Evolutionary conservation across 2,329 filamentous ascomycete species (phyloP).

Genomic region (Xylariaceae sp.): DNA sequence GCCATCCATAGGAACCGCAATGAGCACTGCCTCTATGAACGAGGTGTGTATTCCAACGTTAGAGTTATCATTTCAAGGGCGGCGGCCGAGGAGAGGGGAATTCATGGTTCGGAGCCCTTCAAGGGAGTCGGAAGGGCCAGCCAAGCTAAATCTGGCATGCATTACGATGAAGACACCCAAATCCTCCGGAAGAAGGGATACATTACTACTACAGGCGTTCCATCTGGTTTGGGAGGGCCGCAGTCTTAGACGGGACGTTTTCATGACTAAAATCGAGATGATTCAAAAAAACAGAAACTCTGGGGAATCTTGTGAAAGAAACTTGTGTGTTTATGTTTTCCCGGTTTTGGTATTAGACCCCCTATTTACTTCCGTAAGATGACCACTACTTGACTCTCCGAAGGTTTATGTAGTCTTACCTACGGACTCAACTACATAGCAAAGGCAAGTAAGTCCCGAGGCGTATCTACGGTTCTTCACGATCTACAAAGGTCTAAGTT

Average conservation of each 20-base stretch:
- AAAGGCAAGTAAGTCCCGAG: too few species aligned
- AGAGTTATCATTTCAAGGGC: constrained; percentile 5
- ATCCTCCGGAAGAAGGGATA: background rate
- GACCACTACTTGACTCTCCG: too few species aligned
- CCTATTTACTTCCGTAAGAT: too few species aligned
- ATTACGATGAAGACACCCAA: constrained; percentile 2
- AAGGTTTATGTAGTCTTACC: too few species aligned
- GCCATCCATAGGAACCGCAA: constrained; percentile 2
- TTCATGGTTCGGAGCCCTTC: background rate
- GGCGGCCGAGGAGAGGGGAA: background rate
- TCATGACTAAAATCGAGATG: background rate
- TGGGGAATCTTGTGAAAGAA: background rate
- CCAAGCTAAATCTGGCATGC: background rate
- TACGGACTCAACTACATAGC: too few species aligned
- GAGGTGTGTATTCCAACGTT: constrained; percentile 8
- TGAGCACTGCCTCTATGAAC: constrained; percentile 7
- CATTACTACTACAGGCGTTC: constrained; percentile 17
- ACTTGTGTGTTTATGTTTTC: background rate
- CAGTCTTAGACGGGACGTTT: constrained; percentile 14
- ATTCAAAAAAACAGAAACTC: constrained; percentile 15
- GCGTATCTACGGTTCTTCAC: too few species aligned
- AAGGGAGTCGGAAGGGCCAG: background rate
- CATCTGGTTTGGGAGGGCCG: constrained; percentile 9
- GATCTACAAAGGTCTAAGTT: too few species aligned
- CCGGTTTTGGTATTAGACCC: too few species aligned